Base-by-base conservation (phyloP, 768 basidiomycete species). In the Myochromella boudieri region DNA sequence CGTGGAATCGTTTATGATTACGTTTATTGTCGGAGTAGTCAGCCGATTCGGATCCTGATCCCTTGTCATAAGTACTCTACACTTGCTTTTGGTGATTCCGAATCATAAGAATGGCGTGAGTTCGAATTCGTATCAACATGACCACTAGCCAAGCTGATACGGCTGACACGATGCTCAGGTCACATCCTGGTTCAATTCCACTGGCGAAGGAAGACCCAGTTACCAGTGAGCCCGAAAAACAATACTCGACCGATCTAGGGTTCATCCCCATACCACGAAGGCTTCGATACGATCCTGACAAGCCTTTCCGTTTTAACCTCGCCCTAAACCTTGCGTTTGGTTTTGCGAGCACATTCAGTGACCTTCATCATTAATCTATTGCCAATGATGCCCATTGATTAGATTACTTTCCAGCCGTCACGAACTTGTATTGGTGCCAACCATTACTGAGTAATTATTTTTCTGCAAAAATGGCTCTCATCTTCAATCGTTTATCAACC, bases 401-500 rank as follows among this genome's bases (percentile, higher is more conserved):
- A 26, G 31, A 10, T 40, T 8, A 7, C 22, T 32, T 36, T 42
- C n/a, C 20, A 84, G 83, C 68, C 33, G 81, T 82, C 11, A 74
- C 80, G n/a, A 91, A 91, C 56, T 58, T 91, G 38, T 91, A 91
- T 58, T 91, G 91, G 53, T 85, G 82, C 52, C 86, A 88, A 67
- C 89, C 89, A 0, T 61, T 91, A 53, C 65, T 91, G 8, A 85
- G 87, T 81, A 60, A 54, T 74, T 37, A n/a, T 11, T 46, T 17
- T 34, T 5, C 5, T n/a, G n/a, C n/a, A n/a, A n/a, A n/a, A 15
- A 20, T 21, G 17, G 15, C 20, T 22, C 17, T 21, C 27, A 14
- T 7, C 7, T 15, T 26, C n/a, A 4, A 34, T 6, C 33, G 6
- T 6, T 34, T n/a, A n/a, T n/a, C n/a, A n/a, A n/a, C 24, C 28